Evolutionary conservation across 768 basidiomycete species (phyloP).

Genomic region (Exidia glandulosa): DNA sequence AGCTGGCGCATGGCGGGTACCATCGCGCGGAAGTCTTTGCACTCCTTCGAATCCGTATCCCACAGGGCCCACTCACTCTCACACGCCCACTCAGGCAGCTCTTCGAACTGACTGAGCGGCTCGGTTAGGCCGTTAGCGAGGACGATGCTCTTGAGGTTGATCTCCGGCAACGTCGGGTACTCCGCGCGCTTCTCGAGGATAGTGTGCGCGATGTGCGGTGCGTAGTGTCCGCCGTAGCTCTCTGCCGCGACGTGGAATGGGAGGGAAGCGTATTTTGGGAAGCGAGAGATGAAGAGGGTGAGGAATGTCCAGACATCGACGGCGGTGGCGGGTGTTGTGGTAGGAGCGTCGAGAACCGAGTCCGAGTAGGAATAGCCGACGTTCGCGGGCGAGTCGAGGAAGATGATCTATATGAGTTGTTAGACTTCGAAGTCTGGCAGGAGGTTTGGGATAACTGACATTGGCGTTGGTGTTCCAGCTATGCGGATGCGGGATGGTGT

Average conservation of each 20-base stretch:
- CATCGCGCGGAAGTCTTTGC: constrained; percentile 49
- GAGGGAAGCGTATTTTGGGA: constrained; percentile 54
- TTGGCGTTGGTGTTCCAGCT: constrained; percentile 73
- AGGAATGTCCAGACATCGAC: constrained; percentile 84
- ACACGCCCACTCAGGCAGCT: constrained; percentile 72
- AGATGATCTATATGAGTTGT: constrained; percentile 9
- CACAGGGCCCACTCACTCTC: constrained; percentile 76
- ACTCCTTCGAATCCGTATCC: constrained; percentile 48
- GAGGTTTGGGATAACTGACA: not conserved
- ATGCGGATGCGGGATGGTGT: constrained; percentile 60
- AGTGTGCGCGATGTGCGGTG: constrained; percentile 70
- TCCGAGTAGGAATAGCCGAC: constrained; percentile 85
- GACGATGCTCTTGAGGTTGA: constrained; percentile 77
- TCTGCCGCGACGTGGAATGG: constrained; percentile 80
- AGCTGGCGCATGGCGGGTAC: constrained; percentile 64
- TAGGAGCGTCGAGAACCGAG: constrained; percentile 51
- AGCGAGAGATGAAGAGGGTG: constrained; percentile 64
- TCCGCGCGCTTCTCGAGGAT: constrained; percentile 72
- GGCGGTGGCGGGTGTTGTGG: constrained; percentile 75
- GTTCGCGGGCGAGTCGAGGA: constrained; percentile 57
- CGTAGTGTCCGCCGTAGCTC: constrained; percentile 54
- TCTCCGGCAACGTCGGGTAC: constrained; percentile 19
- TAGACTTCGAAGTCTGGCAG: too few relatives aligned
- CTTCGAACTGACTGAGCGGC: constrained; percentile 67
- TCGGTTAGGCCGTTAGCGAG: constrained; percentile 85